Percentiles rank a stretch among this genome's conserved stretches.
These are phyloP conservation scores for Pluteus cervinus DNA, from an alignment of 768 basidiomycete species.

Conservation along the genomic window DNA sequence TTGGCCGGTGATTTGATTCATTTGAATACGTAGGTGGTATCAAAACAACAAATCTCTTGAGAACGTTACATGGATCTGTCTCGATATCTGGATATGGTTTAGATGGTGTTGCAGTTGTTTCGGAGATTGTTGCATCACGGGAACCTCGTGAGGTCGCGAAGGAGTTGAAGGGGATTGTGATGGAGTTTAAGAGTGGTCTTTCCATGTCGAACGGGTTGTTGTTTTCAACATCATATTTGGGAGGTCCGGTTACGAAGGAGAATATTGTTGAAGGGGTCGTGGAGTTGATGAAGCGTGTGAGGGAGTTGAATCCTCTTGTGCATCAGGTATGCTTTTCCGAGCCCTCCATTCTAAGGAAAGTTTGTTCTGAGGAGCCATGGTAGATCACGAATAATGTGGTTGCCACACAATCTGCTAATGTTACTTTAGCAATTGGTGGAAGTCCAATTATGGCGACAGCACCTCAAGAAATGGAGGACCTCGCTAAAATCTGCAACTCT, in stretches of 20 bases:
- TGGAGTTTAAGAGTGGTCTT: conserved; percentile 30
- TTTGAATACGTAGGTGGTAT: conserved; percentile 64
- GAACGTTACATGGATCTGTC: conserved; percentile 67
- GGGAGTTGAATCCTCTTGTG: conserved; percentile 59
- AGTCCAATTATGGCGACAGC: conserved; percentile 95
- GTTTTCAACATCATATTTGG: neutral
- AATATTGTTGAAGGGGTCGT: conserved; percentile 37
- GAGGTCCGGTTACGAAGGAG: conserved; percentile 18
- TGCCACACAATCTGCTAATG: conserved; percentile 84
- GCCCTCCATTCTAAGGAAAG: neutral
- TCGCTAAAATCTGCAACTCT: conserved; percentile 57
- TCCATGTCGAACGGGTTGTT: neutral
- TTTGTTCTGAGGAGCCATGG: neutral
- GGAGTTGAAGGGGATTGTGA: conserved; percentile 35
- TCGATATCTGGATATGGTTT: conserved; percentile 51
- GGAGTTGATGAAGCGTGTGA: conserved; percentile 45
- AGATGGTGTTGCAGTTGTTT: conserved; percentile 85
- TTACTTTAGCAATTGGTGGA: conserved; percentile 80
- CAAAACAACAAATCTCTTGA: conserved; percentile 69
- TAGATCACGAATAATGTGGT: conserved; percentile 91
- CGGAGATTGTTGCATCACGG: conserved; percentile 69
- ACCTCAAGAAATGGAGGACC: conserved; percentile 75
- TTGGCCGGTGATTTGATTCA: neutral
- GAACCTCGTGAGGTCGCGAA: conserved; percentile 49
- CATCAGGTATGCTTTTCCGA: conserved; percentile 54